Conservation (phyloP, 2,329 filamentous ascomycete species). For the Didymella pinodella region DNA sequence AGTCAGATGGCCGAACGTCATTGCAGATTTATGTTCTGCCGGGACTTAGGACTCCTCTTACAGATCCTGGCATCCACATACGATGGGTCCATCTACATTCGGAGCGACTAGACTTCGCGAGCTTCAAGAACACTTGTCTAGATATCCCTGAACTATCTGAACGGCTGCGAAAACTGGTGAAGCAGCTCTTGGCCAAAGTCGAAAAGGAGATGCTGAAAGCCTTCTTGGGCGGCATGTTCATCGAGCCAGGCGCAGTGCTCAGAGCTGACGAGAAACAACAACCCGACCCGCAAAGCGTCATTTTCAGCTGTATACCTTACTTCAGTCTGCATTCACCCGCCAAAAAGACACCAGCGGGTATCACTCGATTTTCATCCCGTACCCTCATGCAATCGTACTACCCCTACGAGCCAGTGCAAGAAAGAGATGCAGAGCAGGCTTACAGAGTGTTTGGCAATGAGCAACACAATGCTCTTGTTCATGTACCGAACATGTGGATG, state of each 20-base stretch:
- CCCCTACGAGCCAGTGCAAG: slow-evolving; percentile 41
- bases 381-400: slow-evolving; percentile 47
- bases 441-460: slow-evolving; percentile 36
- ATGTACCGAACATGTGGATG: slow-evolving; percentile 45
- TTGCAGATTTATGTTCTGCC: slow-evolving; percentile 35
- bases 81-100: slow-evolving; percentile 42
- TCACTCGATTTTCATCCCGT: slow-evolving; percentile 28
- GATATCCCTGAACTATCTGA: slow-evolving; percentile 29
- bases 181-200: slow-evolving; percentile 31
- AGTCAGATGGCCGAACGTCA: slow-evolving; percentile 26
- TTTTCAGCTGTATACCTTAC: slow-evolving; percentile 44
- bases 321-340: slow-evolving; percentile 28
- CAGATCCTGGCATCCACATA: slow-evolving; percentile 19
- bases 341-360: slow-evolving; percentile 2
- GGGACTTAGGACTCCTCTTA: slow-evolving; percentile 30
- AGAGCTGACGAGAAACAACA: slow-evolving; percentile 36
- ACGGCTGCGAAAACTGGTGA: slow-evolving; percentile 27
- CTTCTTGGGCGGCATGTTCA: slow-evolving; percentile 40
- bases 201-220: slow-evolving; percentile 38
- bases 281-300: slow-evolving; percentile 33
- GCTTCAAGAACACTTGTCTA: slow-evolving; percentile 38
- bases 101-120: slow-evolving; percentile 29
- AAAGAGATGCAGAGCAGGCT: slow-evolving; percentile 43
- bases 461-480: slow-evolving; percentile 28
- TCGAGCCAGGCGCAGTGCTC: slow-evolving; percentile 46